phyloP scores from a whole-genome alignment of 2,329 filamentous ascomycete species.

The Aspergillus oerlinghausenensis region DNA sequence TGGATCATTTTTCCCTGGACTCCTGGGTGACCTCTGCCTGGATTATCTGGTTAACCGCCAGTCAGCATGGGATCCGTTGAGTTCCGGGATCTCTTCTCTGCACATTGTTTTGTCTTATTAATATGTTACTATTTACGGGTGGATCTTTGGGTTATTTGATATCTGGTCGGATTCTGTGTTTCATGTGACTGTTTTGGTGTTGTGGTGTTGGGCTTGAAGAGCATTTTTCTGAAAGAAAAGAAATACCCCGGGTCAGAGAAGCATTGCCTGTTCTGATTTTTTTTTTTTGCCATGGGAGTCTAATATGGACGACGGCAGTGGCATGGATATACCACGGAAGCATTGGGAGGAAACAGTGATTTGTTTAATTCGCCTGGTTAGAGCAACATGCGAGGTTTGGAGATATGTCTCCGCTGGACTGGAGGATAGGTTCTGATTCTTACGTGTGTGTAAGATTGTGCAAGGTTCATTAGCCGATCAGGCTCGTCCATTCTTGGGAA shows the following conservation, averaged over 20 bases:
- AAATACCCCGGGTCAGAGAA: conserved; percentile 11
- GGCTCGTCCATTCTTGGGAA: not conserved
- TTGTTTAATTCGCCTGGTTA: not conserved
- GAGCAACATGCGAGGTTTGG: not conserved
- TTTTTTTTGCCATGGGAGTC: conserved; percentile 2
- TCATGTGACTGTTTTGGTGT: not conserved
- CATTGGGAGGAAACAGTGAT: conserved; percentile 10
- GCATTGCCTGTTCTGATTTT: conserved; percentile 4
- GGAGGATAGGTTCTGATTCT: not conserved
- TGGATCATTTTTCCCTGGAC: conserved; percentile 7
- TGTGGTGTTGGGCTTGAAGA: conserved; percentile 5
- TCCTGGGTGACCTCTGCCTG: conserved; percentile 8
- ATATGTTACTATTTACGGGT: conserved; percentile 5
- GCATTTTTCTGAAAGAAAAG: conserved; percentile 2
- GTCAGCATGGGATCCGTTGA: not conserved
- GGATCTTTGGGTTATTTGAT: not conserved
- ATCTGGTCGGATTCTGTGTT: conserved; percentile 7
- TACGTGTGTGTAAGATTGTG: not conserved
- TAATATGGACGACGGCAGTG: conserved; percentile 1
- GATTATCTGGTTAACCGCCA: not conserved
- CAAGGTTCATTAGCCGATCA: not conserved
- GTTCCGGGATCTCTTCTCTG: conserved; percentile 3
- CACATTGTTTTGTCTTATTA: conserved; percentile 11
- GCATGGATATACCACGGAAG: conserved; percentile 4
- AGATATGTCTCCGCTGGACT: not conserved